Evolutionary conservation across 2,329 filamentous ascomycete genomes (phyloP).

Genomic region (Pezicula radicicola): DNA sequence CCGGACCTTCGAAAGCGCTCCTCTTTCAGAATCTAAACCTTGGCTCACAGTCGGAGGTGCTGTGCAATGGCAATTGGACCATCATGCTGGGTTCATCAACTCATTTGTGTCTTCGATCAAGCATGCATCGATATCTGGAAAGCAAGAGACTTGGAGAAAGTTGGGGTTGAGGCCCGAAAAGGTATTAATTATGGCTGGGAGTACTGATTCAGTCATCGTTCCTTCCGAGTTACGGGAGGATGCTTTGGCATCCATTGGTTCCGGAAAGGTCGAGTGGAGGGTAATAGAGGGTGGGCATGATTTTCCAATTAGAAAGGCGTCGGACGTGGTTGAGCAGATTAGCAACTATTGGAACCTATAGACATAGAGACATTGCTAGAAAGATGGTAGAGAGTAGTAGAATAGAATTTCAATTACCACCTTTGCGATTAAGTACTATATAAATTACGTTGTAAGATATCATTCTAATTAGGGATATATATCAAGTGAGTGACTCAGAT

Average conservation of each 20-base stretch:
- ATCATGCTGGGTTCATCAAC: constrained; percentile 56
- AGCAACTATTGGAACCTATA: constrained; percentile 24
- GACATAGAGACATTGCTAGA: no score
- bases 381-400: no score
- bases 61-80: constrained; percentile 54
- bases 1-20: constrained; percentile 13
- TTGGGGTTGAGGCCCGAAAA: constrained; percentile 46
- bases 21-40: constrained; percentile 13
- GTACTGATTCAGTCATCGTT: constrained; percentile 49
- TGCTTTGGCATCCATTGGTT: constrained; percentile 15
- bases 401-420: no score
- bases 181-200: constrained; percentile 43
- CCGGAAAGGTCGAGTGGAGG: constrained; percentile 45
- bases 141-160: constrained; percentile 47
- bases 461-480: no score
- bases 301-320: constrained; percentile 56
- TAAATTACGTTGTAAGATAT: no score
- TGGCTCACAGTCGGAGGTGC: constrained; percentile 17
- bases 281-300: constrained; percentile 55
- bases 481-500: no score
- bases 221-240: constrained; percentile 31
- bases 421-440: no score
- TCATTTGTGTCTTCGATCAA: constrained; percentile 58
- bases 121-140: constrained; percentile 49
- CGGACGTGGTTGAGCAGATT: constrained; percentile 41